These are phyloP conservation scores for Podospora tetraspora DNA, from an alignment of 495 filamentous ascomycete genomes.

Conservation along the genomic window DNA sequence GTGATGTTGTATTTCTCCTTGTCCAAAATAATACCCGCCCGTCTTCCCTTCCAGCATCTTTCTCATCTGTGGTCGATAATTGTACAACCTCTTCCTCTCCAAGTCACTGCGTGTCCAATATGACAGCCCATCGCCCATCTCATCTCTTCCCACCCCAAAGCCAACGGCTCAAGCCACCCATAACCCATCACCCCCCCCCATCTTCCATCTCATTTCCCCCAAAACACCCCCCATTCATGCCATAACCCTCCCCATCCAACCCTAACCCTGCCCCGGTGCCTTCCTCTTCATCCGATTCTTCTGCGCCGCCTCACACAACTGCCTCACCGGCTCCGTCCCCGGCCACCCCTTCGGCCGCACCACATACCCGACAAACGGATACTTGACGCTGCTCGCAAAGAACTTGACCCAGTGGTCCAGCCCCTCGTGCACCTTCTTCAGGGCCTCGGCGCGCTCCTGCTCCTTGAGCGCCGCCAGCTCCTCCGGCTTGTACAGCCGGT, in stretches of 20 bases:
- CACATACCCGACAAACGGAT: constrained; percentile 67
- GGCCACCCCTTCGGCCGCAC: constrained; percentile 44
- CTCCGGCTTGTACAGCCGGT: constrained; percentile 36
- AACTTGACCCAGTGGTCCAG: constrained; percentile 66
- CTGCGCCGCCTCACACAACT: constrained; percentile 43
- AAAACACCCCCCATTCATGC: constrained; percentile 13
- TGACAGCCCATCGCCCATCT: neutral
- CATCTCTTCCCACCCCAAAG: neutral
- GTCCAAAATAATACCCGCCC: neutral
- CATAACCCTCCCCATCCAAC: neutral
- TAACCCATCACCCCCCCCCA: neutral
- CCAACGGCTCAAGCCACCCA: neutral
- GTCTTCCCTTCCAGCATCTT: neutral
- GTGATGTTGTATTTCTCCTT: neutral
- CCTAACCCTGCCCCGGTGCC: constrained; percentile 26
- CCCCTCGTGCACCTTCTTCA: constrained; percentile 49
- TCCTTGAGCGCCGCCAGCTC: constrained; percentile 54
- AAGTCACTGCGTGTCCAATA: neutral
- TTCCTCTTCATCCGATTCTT: constrained; percentile 39
- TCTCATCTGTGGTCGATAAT: neutral
- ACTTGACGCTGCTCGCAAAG: constrained; percentile 72
- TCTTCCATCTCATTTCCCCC: neutral
- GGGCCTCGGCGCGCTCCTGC: constrained; percentile 48
- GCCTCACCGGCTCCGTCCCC: constrained; percentile 36
- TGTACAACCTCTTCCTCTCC: neutral